phyloP scores from a whole-genome alignment of 495 filamentous ascomycete genomes.

The Neurospora discreta region DNA sequence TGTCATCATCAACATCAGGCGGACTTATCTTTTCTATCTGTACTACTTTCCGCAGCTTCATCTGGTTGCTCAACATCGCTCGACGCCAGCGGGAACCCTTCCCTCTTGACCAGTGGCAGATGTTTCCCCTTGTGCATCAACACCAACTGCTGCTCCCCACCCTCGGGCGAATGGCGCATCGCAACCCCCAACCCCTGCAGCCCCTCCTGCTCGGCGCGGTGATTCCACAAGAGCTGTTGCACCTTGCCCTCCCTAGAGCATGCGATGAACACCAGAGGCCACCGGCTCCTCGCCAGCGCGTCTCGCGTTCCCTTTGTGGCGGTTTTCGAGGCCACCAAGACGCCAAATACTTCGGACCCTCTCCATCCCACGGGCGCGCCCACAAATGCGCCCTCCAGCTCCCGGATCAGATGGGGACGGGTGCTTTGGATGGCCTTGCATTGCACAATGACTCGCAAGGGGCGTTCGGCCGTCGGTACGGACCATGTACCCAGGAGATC shows the following conservation, averaged over 20 bases:
- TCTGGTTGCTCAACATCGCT: background rate
- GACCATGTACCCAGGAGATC: conserved; percentile 78
- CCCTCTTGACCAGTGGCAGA: conserved; percentile 5
- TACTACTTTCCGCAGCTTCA: background rate
- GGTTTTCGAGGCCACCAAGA: conserved; percentile 42
- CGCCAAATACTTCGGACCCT: conserved; percentile 44
- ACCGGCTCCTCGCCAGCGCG: conserved; percentile 51
- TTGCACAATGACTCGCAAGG: conserved; percentile 60
- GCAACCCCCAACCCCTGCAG: conserved; percentile 53
- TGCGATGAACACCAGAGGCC: conserved; percentile 51
- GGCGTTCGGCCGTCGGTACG: conserved; percentile 25
- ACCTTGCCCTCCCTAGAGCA: conserved; percentile 39
- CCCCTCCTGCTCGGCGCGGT: conserved; percentile 48
- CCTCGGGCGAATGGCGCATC: conserved; percentile 31
- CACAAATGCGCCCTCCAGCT: conserved; percentile 73
- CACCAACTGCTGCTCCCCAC: conserved; percentile 22
- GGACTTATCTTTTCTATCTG: background rate
- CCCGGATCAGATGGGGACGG: conserved; percentile 59
- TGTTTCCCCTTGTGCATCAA: conserved; percentile 50
- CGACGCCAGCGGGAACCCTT: background rate
- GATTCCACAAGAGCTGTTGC: conserved; percentile 62
- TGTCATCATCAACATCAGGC: background rate
- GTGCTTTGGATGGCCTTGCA: conserved; percentile 61
- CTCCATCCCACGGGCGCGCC: conserved; percentile 61
- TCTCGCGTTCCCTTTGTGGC: conserved; percentile 50